Evolutionary conservation across 192 early-diverging fungal species (phyloP).

Genomic region (Coemansia nantahalensis): DNA sequence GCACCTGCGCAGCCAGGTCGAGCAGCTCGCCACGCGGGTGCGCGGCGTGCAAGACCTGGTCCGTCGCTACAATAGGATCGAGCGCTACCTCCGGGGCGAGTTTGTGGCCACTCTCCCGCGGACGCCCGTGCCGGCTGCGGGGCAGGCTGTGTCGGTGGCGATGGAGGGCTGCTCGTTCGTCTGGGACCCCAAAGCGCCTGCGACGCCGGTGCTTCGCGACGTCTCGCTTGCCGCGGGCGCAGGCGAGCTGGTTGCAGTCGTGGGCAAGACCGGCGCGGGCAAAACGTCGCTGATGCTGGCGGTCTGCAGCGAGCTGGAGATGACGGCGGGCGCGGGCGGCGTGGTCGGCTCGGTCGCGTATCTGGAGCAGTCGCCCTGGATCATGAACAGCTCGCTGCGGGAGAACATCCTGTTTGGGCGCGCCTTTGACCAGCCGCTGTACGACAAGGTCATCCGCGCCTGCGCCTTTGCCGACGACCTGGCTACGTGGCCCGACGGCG

Average conservation of each 20-base stretch:
- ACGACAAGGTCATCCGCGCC: slow-evolving; percentile 60
- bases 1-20: slow-evolving; percentile 2
- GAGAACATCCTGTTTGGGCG: slow-evolving; percentile 82
- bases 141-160: background rate
- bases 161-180: slow-evolving; percentile 21
- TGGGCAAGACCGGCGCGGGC: slow-evolving; percentile 60
- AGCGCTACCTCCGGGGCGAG: slow-evolving; percentile 21
- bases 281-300: slow-evolving; percentile 64
- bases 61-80: slow-evolving; percentile 2
- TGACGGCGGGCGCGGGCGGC: slow-evolving; percentile 26
- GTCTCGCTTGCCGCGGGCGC: slow-evolving; percentile 5
- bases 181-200: background rate
- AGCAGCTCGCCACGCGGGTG: background rate
- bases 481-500: slow-evolving; percentile 57
- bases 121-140: background rate
- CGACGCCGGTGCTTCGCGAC: slow-evolving; percentile 6
- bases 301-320: slow-evolving; percentile 55
- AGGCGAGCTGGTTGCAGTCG: slow-evolving; percentile 56
- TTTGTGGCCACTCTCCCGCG: slow-evolving; percentile 19
- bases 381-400: slow-evolving; percentile 58
- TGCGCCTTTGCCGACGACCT: slow-evolving; percentile 67
- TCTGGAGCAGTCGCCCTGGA: slow-evolving; percentile 24
- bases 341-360: slow-evolving; percentile 22
- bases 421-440: slow-evolving; percentile 54
- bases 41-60: background rate